Evolutionary conservation across 768 basidiomycete species (phyloP).

Genomic region (Mycena venus): DNA sequence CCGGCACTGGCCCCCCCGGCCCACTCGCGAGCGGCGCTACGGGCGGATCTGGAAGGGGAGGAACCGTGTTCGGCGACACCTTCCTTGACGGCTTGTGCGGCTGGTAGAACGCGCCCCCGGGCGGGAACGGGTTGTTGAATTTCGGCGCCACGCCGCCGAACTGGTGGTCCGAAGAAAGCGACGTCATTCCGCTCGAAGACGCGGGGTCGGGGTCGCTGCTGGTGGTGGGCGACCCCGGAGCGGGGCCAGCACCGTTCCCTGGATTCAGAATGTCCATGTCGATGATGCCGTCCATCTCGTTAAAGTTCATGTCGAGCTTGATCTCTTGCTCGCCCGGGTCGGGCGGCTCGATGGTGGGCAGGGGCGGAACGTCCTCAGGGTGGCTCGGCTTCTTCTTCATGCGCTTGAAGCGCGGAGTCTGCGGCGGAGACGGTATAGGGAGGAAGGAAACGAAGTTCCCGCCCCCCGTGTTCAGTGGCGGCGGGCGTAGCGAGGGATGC

Average conservation of each 20-base stretch:
- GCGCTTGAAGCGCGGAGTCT: background rate
- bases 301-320: conserved; percentile 75
- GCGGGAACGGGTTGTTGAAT: conserved; percentile 58
- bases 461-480: conserved; percentile 41
- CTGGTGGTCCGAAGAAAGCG: conserved; percentile 47
- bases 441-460: conserved; percentile 31
- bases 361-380: background rate
- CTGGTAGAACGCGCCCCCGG: background rate
- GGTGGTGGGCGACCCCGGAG: too few species aligned
- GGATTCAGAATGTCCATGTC: conserved; percentile 54
- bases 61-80: conserved; percentile 37
- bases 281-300: conserved; percentile 88
- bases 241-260: too few species aligned
- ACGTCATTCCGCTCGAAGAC: conserved; percentile 35
- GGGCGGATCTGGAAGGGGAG: conserved; percentile 1
- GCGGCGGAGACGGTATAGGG: conserved; percentile 37
- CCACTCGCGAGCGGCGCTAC: background rate
- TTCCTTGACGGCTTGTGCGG: conserved; percentile 14
- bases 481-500: conserved; percentile 54
- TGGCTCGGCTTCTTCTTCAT: background rate
- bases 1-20: background rate
- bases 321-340: conserved; percentile 53
- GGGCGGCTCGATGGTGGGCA: conserved; percentile 45
- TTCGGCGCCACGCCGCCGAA: conserved; percentile 41
- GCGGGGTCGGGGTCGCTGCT: too few species aligned